These are phyloP conservation scores for Chrysoporthe puriensis DNA, from an alignment of 2,329 filamentous ascomycete genomes.

Conservation along the genomic window DNA sequence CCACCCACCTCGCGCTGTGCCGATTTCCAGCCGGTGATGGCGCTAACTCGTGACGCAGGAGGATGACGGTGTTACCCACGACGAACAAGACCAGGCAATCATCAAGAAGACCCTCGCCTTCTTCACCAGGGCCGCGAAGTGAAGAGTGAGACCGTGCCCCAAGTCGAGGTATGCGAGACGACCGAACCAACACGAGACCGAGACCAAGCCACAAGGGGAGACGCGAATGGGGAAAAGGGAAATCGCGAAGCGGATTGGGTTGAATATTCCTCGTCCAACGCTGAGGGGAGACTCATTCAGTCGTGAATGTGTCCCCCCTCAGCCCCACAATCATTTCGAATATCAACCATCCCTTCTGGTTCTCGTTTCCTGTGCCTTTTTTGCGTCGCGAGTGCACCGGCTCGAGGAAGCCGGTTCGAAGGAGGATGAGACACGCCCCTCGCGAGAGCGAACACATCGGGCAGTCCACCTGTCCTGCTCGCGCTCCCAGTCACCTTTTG, in stretches of 20 bases:
- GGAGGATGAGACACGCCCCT: too few species aligned
- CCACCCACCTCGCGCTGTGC: too few species aligned
- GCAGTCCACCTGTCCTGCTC: too few species aligned
- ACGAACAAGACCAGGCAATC: not conserved
- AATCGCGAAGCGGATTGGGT: not conserved
- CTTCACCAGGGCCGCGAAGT: conserved; percentile 1
- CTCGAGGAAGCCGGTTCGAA: too few species aligned
- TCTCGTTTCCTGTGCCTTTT: not conserved
- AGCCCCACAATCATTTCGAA: not conserved
- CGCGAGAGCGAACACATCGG: too few species aligned
- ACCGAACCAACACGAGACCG: too few species aligned
- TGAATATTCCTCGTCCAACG: not conserved
- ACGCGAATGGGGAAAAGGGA: not conserved
- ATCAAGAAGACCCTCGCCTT: not conserved
- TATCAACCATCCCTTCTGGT: conserved; percentile 6
- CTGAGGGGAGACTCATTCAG: not conserved
- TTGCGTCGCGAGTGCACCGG: not conserved
- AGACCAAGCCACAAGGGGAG: too few species aligned
- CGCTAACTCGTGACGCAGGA: not conserved
- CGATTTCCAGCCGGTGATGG: too few species aligned
- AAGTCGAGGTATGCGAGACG: too few species aligned
- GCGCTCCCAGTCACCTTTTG: too few species aligned
- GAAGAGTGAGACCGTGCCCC: not conserved
- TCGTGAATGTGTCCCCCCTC: not conserved
- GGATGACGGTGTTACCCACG: not conserved